phyloP scores from a whole-genome alignment of 495 filamentous ascomycete species.

The Tuber indicum region DNA sequence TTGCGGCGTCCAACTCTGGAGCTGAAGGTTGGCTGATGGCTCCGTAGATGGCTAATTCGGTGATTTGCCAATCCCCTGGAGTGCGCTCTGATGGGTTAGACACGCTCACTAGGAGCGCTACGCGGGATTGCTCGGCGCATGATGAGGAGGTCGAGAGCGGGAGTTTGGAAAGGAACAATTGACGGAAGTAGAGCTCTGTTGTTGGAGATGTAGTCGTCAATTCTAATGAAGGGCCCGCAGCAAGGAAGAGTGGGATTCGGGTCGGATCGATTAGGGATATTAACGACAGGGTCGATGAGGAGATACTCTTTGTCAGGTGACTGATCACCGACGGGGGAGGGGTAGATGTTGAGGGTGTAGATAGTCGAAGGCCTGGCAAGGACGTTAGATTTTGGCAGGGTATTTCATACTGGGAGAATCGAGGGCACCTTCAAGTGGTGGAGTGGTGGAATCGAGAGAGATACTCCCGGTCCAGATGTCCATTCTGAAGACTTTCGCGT shows the following conservation, averaged over 20 bases:
- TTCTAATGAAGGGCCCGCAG: constrained; percentile 38
- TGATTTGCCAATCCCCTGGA: constrained; percentile 33
- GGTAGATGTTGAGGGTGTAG: constrained; percentile 25
- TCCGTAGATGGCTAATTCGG: constrained; percentile 38
- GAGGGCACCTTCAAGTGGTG: constrained; percentile 19
- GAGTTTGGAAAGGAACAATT: constrained; percentile 32
- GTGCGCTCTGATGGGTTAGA: constrained; percentile 1
- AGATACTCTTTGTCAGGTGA: constrained; percentile 32
- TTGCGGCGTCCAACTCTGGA: constrained; percentile 2
- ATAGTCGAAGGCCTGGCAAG: constrained; percentile 24
- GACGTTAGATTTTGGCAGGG: constrained; percentile 7
- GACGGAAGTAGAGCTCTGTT: constrained; percentile 36
- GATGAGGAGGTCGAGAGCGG: constrained; percentile 19
- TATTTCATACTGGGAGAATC: not conserved
- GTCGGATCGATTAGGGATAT: constrained; percentile 35
- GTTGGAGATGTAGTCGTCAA: constrained; percentile 35
- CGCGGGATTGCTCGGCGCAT: constrained; percentile 29
- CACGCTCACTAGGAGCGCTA: constrained; percentile 33
- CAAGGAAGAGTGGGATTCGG: constrained; percentile 38
- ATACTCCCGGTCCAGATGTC: constrained; percentile 34
- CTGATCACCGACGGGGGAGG: constrained; percentile 28
- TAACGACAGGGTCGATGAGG: constrained; percentile 31
- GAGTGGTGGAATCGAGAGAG: constrained; percentile 19
- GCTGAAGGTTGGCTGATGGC: constrained; percentile 26
- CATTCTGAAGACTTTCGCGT: constrained; percentile 13